These are phyloP conservation scores for Pseudogymnoascus sp. DNA, from an alignment of 2,329 filamentous ascomycete species.

Conservation along the genomic window DNA sequence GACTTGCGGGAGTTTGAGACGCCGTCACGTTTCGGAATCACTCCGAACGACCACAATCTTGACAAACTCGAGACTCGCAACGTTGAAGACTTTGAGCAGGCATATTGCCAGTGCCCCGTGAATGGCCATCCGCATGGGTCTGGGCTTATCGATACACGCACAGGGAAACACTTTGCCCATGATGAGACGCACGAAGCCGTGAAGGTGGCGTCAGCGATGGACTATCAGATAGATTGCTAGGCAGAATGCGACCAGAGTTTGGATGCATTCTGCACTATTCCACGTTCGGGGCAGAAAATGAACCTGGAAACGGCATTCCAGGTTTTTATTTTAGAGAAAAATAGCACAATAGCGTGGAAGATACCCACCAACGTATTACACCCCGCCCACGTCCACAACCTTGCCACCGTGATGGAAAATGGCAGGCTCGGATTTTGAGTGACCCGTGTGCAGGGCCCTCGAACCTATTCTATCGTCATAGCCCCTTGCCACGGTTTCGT, in stretches of 20 bases:
- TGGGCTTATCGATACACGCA: conserved; percentile 1
- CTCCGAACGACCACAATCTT: background rate
- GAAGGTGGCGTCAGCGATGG: background rate
- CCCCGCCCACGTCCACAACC: background rate
- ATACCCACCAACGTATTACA: background rate
- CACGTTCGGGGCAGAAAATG: background rate
- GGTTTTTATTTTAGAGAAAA: background rate
- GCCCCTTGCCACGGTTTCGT: conserved; percentile 4
- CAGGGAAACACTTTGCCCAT: background rate
- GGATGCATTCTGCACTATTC: background rate
- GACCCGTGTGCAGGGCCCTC: conserved; percentile 5
- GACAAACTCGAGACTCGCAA: conserved; percentile 1
- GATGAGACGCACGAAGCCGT: conserved; percentile 5
- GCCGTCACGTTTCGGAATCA: conserved; percentile 2
- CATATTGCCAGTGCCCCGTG: background rate
- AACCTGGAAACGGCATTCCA: background rate
- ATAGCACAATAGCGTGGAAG: background rate
- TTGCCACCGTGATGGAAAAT: background rate
- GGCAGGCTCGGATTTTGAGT: background rate
- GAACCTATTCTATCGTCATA: conserved; percentile 7
- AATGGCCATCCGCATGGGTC: background rate
- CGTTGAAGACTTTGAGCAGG: background rate
- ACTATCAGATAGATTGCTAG: conserved; percentile 5
- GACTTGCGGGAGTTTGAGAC: background rate
- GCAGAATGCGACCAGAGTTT: background rate